These are phyloP conservation scores for Colletotrichum viniferum DNA, from an alignment of 2,329 filamentous ascomycete species.

Conservation along the genomic window DNA sequence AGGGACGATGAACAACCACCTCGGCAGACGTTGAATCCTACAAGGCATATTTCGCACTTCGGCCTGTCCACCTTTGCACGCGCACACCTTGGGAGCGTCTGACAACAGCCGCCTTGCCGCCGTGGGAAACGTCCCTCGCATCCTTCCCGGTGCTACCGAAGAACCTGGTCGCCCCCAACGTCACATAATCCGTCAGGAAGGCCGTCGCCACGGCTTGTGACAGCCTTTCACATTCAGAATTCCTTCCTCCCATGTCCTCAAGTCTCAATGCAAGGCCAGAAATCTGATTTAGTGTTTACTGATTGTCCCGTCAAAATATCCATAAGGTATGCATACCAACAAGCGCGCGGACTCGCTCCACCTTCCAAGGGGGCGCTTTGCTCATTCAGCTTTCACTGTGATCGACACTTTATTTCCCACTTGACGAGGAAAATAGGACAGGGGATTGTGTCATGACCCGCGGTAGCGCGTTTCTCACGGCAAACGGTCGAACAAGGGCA, in stretches of 20 bases:
- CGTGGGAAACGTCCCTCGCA: neutral
- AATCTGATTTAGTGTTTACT: neutral
- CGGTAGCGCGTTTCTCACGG: neutral
- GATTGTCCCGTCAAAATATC: neutral
- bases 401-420: neutral
- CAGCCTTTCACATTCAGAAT: neutral
- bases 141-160: neutral
- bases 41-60: neutral
- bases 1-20: neutral
- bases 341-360: neutral
- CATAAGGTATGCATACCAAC: neutral
- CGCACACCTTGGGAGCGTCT: neutral
- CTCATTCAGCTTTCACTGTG: conserved; percentile 7
- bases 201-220: neutral
- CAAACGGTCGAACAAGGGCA: neutral
- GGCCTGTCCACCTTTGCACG: neutral
- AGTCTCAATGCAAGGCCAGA: neutral
- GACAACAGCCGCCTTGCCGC: conserved; percentile 8
- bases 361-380: neutral
- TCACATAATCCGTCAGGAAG: neutral
- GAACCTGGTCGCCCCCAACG: neutral
- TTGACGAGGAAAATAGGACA: neutral
- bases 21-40: conserved; percentile 6
- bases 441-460: conserved; percentile 1
- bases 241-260: neutral